Evolutionary conservation across 192 early-diverging fungal genomes (phyloP).

Genomic region (Diversispora eburnea): DNA sequence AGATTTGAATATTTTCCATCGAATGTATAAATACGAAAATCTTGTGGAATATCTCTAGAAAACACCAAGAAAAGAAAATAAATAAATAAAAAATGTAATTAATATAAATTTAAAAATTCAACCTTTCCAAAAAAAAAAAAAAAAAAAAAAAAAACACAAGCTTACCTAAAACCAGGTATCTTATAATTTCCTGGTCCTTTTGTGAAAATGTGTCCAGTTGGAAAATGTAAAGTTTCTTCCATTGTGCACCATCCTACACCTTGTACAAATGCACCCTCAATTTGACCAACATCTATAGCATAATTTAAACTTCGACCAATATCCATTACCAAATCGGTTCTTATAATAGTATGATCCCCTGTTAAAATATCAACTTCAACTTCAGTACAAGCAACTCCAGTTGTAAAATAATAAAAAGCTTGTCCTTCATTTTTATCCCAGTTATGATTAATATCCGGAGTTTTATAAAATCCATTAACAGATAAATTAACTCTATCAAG

Average conservation of each 20-base stretch:
- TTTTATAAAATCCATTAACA: slow-evolving; percentile 81
- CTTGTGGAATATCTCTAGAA: slow-evolving; percentile 69
- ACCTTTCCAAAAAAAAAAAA: background rate
- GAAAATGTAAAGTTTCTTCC: slow-evolving; percentile 77
- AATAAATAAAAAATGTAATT: background rate
- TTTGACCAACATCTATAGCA: slow-evolving; percentile 85
- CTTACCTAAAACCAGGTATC: slow-evolving; percentile 70
- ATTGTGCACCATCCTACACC: slow-evolving; percentile 83
- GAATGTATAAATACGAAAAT: slow-evolving; percentile 70
- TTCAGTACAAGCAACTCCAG: slow-evolving; percentile 74
- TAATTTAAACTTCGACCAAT: slow-evolving; percentile 82
- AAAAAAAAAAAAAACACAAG: background rate
- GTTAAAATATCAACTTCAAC: slow-evolving; percentile 85
- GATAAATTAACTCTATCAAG: slow-evolving; percentile 74
- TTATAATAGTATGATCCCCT: slow-evolving; percentile 68
- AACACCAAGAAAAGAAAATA: background rate
- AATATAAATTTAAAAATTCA: background rate
- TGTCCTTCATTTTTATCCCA: slow-evolving; percentile 67
- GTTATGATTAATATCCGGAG: slow-evolving; percentile 74
- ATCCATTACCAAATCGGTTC: slow-evolving; percentile 82
- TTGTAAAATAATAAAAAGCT: slow-evolving; percentile 81
- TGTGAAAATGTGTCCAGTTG: slow-evolving; percentile 73
- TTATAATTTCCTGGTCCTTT: slow-evolving; percentile 86
- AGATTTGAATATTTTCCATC: slow-evolving; percentile 49
- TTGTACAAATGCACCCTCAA: slow-evolving; percentile 84